Percentiles rank a stretch among this genome's conserved stretches.
Evolutionary conservation across 116 monocot genomes (phyloP).

Genomic region (Zostera marina): DNA sequence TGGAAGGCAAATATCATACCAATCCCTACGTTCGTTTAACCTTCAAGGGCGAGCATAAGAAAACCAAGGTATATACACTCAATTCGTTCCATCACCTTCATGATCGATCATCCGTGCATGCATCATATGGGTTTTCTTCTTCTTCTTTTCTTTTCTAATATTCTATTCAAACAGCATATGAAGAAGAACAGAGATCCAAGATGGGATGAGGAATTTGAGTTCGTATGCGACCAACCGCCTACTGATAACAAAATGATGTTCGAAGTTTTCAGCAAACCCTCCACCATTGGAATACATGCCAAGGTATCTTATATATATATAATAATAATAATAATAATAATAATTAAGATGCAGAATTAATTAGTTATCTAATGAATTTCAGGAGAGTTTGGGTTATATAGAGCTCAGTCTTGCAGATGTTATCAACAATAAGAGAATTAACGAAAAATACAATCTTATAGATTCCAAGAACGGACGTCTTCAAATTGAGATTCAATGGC

Average conservation of each 20-base stretch:
- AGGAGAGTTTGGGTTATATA: constrained; percentile 40
- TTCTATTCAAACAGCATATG: constrained; percentile 34
- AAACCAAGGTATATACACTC: constrained; percentile 60
- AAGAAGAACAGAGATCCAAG: constrained; percentile 88
- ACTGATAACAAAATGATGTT: constrained; percentile 62
- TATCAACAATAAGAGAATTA: constrained; percentile 46
- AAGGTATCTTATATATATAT: no score
- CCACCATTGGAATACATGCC: constrained; percentile 52
- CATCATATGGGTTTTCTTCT: no score
- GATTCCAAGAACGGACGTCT: constrained; percentile 61
- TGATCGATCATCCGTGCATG: no score
- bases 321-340: no score
- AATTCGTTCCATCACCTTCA: no score
- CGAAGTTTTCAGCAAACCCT: constrained; percentile 61
- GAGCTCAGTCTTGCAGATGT: constrained; percentile 48
- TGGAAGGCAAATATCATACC: constrained; percentile 92
- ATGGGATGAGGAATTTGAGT: constrained; percentile 78
- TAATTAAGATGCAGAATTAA: no score
- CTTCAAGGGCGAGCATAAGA: constrained; percentile 80
- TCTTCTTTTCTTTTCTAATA: not conserved
- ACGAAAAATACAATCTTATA: constrained; percentile 54
- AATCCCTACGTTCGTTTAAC: constrained; percentile 69
- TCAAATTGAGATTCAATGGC: constrained; percentile 61
- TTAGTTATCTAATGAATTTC: not conserved
- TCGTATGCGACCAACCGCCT: constrained; percentile 73